phyloP scores from a whole-genome alignment of 805 yeast genomes.

The Starmera pachycereana region DNA sequence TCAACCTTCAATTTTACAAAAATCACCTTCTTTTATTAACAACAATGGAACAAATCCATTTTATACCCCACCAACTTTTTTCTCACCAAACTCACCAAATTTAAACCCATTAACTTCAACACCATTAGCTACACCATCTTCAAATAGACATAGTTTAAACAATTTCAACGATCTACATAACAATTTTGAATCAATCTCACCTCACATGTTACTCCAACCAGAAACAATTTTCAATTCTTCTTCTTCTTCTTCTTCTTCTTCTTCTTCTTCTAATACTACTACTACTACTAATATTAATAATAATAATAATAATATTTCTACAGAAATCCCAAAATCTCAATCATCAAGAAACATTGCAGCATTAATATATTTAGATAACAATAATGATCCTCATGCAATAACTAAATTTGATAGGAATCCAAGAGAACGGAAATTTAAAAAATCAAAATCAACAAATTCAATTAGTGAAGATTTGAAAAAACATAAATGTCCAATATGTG shows the following conservation, averaged over 20 bases:
- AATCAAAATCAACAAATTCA: slow-evolving; percentile 13
- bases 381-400: slow-evolving; percentile 4
- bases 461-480: slow-evolving; percentile 22
- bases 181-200: slow-evolving; percentile 12
- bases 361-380: background rate
- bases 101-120: slow-evolving; percentile 10
- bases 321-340: slow-evolving; percentile 27
- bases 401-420: slow-evolving; percentile 18
- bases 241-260: too few species aligned
- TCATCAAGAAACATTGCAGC: slow-evolving; percentile 47
- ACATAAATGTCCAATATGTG: slow-evolving; percentile 58
- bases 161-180: background rate
- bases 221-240: background rate
- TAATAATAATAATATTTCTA: too few species aligned
- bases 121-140: slow-evolving; percentile 16
- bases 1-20: slow-evolving; percentile 14
- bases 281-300: too few species aligned
- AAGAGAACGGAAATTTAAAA: slow-evolving; percentile 8
- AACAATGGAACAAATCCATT: slow-evolving; percentile 32
- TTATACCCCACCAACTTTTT: slow-evolving; percentile 34
- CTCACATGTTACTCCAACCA: slow-evolving; percentile 13
- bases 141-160: background rate
- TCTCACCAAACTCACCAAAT: slow-evolving; percentile 26
- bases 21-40: slow-evolving; percentile 21
- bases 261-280: too few species aligned